Conservation (phyloP, 2,329 filamentous ascomycete genomes). For the Xylariaceae sp. region DNA sequence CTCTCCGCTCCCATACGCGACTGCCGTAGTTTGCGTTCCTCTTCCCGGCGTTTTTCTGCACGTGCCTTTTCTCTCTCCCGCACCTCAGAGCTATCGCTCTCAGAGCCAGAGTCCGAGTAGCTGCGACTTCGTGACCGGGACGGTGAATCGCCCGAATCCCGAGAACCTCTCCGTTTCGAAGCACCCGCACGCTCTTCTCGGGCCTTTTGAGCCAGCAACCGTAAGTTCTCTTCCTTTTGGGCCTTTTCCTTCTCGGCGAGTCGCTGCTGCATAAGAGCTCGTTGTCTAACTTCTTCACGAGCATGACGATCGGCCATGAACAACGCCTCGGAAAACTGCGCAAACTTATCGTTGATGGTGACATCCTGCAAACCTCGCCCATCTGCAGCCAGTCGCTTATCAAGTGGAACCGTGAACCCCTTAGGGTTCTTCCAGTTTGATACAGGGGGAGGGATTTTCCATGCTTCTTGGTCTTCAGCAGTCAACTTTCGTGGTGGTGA, state of each 20-base stretch:
- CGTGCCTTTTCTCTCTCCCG: slow-evolving; percentile 73
- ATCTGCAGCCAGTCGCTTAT: slow-evolving; percentile 92
- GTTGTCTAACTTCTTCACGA: slow-evolving; percentile 88
- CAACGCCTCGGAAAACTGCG: slow-evolving; percentile 87
- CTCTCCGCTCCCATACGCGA: slow-evolving; percentile 94
- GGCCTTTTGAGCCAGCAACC: slow-evolving; percentile 83
- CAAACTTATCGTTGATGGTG: slow-evolving; percentile 97
- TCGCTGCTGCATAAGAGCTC: slow-evolving; percentile 90
- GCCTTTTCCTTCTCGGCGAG: slow-evolving; percentile 94
- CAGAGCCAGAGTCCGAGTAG: slow-evolving; percentile 46
- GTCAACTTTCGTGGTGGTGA: slow-evolving; percentile 92
- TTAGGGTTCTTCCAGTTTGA: slow-evolving; percentile 99
- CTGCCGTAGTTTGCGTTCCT: slow-evolving; percentile 85
- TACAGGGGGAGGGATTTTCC: slow-evolving; percentile 81
- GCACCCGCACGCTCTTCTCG: slow-evolving; percentile 67
- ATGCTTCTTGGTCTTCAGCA: slow-evolving; percentile 93
- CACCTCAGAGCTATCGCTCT: slow-evolving; percentile 62
- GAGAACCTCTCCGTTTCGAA: slow-evolving; percentile 42
- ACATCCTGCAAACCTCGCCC: slow-evolving; percentile 88
- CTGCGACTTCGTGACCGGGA: slow-evolving; percentile 48
- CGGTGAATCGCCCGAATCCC: slow-evolving; percentile 38
- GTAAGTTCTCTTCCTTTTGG: slow-evolving; percentile 87
- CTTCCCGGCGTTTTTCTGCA: slow-evolving; percentile 71
- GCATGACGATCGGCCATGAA: slow-evolving; percentile 94
- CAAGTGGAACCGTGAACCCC: slow-evolving; percentile 91